Evolutionary conservation across 1,139 yeast genomes (phyloP), one percentile per base, ranked within the genome.

Genomic region (Protomyces inouyei): DNA sequence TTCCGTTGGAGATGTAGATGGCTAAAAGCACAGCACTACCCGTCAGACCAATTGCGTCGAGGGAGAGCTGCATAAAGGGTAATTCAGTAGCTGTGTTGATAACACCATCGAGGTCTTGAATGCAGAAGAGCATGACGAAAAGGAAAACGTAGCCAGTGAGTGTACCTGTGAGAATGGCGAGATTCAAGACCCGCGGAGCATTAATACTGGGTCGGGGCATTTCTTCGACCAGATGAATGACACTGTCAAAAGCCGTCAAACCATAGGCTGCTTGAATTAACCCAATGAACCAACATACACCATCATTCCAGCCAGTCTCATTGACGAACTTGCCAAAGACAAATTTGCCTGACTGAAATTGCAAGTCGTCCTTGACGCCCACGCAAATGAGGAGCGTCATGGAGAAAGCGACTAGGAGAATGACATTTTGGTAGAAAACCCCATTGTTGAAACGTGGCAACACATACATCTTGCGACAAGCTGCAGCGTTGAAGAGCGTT

Each of bases 161-260:
- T 35, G 61, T 51, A 14, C 95, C 83, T 57, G 87, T 79, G 57
- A 84, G 66, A 5, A 88, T 87, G 1, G 95, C 83, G 64, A 82
- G 78, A 1, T 86, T 76, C 71, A 88, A 83, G 3, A 95, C 95
- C 67, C 83, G 82, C n/a, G 96, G 92, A 73, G 89, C 85, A 64
- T 85, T 85, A 68, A 79, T 53, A 9, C 46, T 35, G 6, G 64
- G 93, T 40, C 79, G 79, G 69, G 84, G 84, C 14, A 88, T 93
- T 75, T 88, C 96, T 72, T 88, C 96, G 51, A 92, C 85, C 79
- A 88, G 82, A 8, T 93, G 86, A 23, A 90, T 88, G 38, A 88
- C 78, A 82, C 88, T 84, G 28, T 95, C 95, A 73, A 87, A 88
- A 0, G 95, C 95, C 67, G 89, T 88, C 70, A 88, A 77, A 25